Base-by-base conservation (phyloP, 2,329 filamentous ascomycete genomes). In the Metarhizium album region DNA sequence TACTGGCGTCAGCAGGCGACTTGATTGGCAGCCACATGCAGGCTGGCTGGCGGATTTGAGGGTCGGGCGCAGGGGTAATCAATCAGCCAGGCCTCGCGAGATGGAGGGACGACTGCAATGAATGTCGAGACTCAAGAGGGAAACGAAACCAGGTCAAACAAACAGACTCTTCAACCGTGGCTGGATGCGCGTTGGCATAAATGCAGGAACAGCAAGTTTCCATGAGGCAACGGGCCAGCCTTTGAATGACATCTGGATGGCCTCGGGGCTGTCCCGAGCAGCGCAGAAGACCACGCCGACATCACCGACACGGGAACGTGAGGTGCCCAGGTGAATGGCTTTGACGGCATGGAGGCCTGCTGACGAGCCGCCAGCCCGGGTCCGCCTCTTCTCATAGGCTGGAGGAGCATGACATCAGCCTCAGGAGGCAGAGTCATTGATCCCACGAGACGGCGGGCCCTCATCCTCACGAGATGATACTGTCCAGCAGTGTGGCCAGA, bases 161-260 rank as follows among this genome's bases (percentile, higher is more conserved):
- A 31, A 31, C 27, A 33, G n/a, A n/a, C n/a, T 14, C 27, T 5
- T 42, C 18, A 40, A 27, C n/a, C 23, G 42, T 40, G 46, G 42
- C 46, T 45, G 45, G 51, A 37, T 18, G 23, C 42, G 54, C 52
- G 56, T 42, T 6, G 45, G 52, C 55, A 61, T 60, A 56, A 57
- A 62, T 62, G 60, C 60, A 62, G 59, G 57, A 58, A 58, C 55
- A 52, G 46, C 47, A 47, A 45, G 47, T 45, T 50, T 52, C 52
- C 54, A 54, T 48, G 58, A 55, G 58, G 27, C 4, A 29, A 29
- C 11, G 27, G 27, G 27, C 7, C 27, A 29, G 27, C 27, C 27
- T 29, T 29, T 29, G 7, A 9, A 29, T 29, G 27, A 29, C 27
- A 2, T 47, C 37, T 9, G n/a, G 24, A 33, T 35, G 16, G 45